These are phyloP conservation scores for Arachis hypogaea DNA, from an alignment of 306 rosid species.

Conservation along the genomic window DNA sequence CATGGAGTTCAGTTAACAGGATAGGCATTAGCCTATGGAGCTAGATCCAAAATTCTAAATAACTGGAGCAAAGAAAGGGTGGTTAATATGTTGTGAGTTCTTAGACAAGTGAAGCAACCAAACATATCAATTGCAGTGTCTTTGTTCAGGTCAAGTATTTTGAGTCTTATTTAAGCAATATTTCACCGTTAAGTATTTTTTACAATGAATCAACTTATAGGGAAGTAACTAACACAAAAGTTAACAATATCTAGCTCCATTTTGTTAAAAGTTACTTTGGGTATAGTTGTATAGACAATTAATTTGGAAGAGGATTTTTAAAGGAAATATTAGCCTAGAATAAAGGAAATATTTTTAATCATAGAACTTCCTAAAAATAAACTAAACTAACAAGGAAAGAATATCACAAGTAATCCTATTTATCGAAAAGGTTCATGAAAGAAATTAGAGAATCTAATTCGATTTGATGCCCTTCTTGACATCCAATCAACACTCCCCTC, in stretches of 20 bases:
- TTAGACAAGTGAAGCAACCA: too few relatives aligned
- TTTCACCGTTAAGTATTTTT: not conserved
- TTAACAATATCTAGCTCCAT: not conserved
- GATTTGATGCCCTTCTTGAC: too few relatives aligned
- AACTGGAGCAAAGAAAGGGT: slow-evolving; percentile 34
- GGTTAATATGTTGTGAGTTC: too few relatives aligned
- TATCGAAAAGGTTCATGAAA: too few relatives aligned
- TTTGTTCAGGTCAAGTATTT: not conserved
- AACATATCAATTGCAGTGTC: too few relatives aligned
- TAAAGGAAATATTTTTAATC: too few relatives aligned
- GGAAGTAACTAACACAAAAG: not conserved
- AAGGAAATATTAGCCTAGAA: too few relatives aligned
- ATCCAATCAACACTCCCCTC: too few relatives aligned
- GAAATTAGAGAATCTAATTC: too few relatives aligned
- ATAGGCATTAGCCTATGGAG: slow-evolving; percentile 56
- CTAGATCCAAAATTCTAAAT: slow-evolving; percentile 31
- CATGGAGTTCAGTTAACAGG: not conserved
- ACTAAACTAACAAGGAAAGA: too few relatives aligned
- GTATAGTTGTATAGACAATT: not conserved
- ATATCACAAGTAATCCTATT: too few relatives aligned
- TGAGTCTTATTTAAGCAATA: not conserved
- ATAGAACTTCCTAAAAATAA: too few relatives aligned
- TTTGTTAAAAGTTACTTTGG: not conserved
- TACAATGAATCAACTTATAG: not conserved
- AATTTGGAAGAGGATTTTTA: not conserved